phyloP scores from a whole-genome alignment of 352 stramenopile genomes.

The Pseudoperonospora humuli region DNA sequence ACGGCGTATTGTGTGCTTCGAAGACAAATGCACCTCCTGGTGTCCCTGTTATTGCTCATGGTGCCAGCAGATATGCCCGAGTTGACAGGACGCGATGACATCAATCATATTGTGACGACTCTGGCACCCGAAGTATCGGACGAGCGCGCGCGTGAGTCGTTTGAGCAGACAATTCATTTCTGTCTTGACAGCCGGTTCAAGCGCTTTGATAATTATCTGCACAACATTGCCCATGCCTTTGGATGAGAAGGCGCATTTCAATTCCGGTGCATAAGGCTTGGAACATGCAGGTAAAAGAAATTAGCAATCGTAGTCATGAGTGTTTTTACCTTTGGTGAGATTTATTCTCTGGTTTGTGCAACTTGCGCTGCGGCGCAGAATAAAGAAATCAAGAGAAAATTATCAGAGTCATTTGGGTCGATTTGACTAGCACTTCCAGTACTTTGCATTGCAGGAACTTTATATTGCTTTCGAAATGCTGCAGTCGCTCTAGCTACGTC shows the following conservation, averaged over 20 bases:
- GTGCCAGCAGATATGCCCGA: slow-evolving; percentile 84
- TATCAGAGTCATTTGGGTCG: too few species aligned
- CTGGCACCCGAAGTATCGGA: slow-evolving; percentile 65
- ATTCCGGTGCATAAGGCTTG: slow-evolving; percentile 7
- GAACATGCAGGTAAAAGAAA: slow-evolving; percentile 15
- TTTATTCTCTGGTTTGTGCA: slow-evolving; percentile 7
- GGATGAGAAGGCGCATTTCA: slow-evolving; percentile 10
- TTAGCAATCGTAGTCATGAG: slow-evolving; percentile 21
- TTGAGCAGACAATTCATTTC: slow-evolving; percentile 74
- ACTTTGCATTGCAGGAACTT: too few species aligned
- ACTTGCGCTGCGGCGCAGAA: slow-evolving; percentile 4
- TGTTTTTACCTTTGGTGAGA: slow-evolving; percentile 4
- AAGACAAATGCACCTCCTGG: slow-evolving; percentile 83
- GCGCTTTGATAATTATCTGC: slow-evolving; percentile 83
- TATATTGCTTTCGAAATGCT: too few species aligned
- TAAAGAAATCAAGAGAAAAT: slow-evolving; percentile 15
- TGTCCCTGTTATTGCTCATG: slow-evolving; percentile 81
- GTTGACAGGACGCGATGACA: slow-evolving; percentile 68
- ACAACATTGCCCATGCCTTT: slow-evolving; percentile 42
- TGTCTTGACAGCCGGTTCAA: slow-evolving; percentile 83
- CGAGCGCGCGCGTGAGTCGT: slow-evolving; percentile 52
- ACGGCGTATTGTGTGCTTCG: slow-evolving; percentile 69
- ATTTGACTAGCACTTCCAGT: too few species aligned
- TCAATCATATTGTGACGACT: slow-evolving; percentile 80
- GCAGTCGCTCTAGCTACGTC: too few species aligned